Evolutionary conservation across 1,139 yeast genomes (phyloP).

Genomic region (Magnusiomyces paraingens): DNA sequence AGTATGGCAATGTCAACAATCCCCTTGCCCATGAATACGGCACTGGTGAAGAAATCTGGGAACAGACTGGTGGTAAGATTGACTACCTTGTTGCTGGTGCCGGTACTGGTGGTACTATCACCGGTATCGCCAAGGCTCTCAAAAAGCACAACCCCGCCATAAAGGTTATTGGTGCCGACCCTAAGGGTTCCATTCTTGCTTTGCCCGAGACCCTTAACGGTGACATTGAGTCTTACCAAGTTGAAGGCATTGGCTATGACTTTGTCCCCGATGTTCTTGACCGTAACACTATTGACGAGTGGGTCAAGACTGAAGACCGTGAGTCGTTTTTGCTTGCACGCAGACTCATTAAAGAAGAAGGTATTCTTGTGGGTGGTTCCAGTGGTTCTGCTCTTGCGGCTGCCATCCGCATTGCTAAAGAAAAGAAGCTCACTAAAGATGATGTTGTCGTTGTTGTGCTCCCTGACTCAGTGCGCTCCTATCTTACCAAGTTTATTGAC

Average conservation of each 20-base stretch:
- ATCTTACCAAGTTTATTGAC: slow-evolving; percentile 81
- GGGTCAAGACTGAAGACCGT: slow-evolving; percentile 85
- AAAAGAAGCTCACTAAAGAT: slow-evolving; percentile 60
- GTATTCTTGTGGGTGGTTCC: slow-evolving; percentile 83
- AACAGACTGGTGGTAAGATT: slow-evolving; percentile 67
- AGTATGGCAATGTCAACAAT: slow-evolving; percentile 71
- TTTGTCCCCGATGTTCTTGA: slow-evolving; percentile 77
- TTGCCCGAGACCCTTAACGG: slow-evolving; percentile 66
- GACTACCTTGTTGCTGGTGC: slow-evolving; percentile 84
- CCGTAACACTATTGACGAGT: slow-evolving; percentile 59
- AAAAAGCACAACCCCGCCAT: slow-evolving; percentile 64
- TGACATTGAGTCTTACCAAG: slow-evolving; percentile 58
- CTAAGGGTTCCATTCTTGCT: slow-evolving; percentile 81
- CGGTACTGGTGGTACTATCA: slow-evolving; percentile 60
- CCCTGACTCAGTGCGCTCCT: slow-evolving; percentile 86
- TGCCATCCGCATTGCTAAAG: slow-evolving; percentile 63
- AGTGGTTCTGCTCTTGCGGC: slow-evolving; percentile 84
- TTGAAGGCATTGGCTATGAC: slow-evolving; percentile 91
- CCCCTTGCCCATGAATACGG: slow-evolving; percentile 82
- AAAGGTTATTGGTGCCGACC: slow-evolving; percentile 74
- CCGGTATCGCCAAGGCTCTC: slow-evolving; percentile 71
- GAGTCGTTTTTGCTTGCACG: slow-evolving; percentile 78
- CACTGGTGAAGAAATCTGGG: slow-evolving; percentile 83
- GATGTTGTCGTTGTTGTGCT: slow-evolving; percentile 75
- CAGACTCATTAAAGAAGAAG: slow-evolving; percentile 79